Evolutionary conservation across 805 yeast species (phyloP).

Genomic region (Brettanomyces custersianus): DNA sequence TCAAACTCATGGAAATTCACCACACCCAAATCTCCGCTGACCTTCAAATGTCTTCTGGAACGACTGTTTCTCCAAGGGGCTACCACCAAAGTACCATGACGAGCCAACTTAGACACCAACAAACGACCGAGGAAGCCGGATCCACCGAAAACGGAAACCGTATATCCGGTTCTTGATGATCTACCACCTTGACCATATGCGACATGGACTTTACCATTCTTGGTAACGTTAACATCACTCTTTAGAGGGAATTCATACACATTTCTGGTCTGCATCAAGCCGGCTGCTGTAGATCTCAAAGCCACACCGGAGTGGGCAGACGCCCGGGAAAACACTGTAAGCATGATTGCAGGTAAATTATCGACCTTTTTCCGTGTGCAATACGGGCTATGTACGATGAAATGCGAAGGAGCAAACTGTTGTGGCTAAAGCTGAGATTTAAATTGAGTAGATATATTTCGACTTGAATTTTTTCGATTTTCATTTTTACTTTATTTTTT

Average conservation of each 20-base stretch:
- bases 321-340: neutral
- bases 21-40: constrained; percentile 81
- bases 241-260: constrained; percentile 28
- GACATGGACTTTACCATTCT: constrained; percentile 64
- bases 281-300: constrained; percentile 2
- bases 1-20: constrained; percentile 79
- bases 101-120: constrained; percentile 62
- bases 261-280: constrained; percentile 8
- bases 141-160: constrained; percentile 83
- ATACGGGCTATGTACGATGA: too few relatives aligned
- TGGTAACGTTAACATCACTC: constrained; percentile 63
- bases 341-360: too few relatives aligned
- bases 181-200: constrained; percentile 75
- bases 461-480: too few relatives aligned
- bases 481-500: too few relatives aligned
- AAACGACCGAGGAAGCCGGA: constrained; percentile 73
- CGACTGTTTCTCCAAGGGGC: constrained; percentile 78
- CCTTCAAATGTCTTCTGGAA: constrained; percentile 69
- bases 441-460: too few relatives aligned
- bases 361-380: too few relatives aligned
- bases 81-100: constrained; percentile 70
- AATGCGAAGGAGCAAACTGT: too few relatives aligned
- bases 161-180: constrained; percentile 79
- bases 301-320: constrained; percentile 2
- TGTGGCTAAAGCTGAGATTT: too few relatives aligned